Base-by-base conservation (phyloP, 2,329 filamentous ascomycete species). In the Calonectria leucothoes region DNA sequence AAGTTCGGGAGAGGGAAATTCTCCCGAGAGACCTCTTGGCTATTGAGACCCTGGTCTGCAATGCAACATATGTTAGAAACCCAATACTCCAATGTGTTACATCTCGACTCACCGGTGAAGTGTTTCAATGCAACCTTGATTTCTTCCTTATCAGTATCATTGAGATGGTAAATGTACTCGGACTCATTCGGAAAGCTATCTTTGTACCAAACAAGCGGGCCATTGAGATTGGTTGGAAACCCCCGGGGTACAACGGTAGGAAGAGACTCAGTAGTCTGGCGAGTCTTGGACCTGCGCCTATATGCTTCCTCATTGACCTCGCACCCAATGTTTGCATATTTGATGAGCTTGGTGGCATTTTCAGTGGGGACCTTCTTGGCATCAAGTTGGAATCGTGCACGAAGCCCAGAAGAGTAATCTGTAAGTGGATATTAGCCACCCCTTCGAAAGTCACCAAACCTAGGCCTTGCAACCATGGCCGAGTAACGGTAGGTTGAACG, bases 1-100 rank as follows among this genome's bases (percentile, higher is more conserved):
- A 92, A 82, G 0, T 77, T 86, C 0, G 89, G 89, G 0, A 92
- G 82, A 0, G 89, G 89, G 61, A 92, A 92, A 0, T 85, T 90
- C 10, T 84, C 82, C 68, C 84, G 83, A 33, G 76, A 48, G 11
- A 76, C 52, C 33, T 72, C 35, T 11, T 42, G 48, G 51, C 68
- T 33, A 20, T 59, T 31, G 48, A 75, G 29, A 2, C 52, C 31
- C 20, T 49, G n/a, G 11, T 23, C 49, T 59, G 37, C 8, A n/a
- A 11, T 52, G 25, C 14, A 15, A 52, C 17, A n/a, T 17, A 8
- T 17, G 29, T 27, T 3, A 52, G 25, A 31, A 20, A 29, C 17
- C 6, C 1, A 23, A 7, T 45, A 23, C n/a, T n/a, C 1, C 10
- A 31, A 29, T 4, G 49, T 14, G 39, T 17, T 10, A 3, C 12